A percentile compares a stretch with the other conserved stretches of the same genome.
These are phyloP conservation scores for Yamadazyma phyllophila DNA, from an alignment of 805 yeast genomes.

Conservation along the genomic window DNA sequence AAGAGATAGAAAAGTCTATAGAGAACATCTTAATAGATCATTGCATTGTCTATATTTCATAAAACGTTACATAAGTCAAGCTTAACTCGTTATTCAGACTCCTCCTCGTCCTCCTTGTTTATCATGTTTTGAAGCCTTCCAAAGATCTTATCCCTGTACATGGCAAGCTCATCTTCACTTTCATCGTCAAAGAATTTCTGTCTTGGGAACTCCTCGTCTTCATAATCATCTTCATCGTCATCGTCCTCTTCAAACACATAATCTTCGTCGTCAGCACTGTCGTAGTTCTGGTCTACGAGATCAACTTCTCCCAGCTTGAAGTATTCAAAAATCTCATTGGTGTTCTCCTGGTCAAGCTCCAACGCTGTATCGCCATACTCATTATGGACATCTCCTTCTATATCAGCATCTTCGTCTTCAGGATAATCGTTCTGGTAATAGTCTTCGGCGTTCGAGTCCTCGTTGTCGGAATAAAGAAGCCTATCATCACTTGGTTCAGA, in stretches of 20 bases:
- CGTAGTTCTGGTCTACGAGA: slow-evolving; percentile 8
- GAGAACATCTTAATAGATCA: no score
- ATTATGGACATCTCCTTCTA: slow-evolving; percentile 14
- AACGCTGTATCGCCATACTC: slow-evolving; percentile 18
- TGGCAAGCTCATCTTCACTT: slow-evolving; percentile 57
- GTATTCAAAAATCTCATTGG: slow-evolving; percentile 14
- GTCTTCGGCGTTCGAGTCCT: slow-evolving; percentile 88
- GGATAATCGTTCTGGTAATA: slow-evolving; percentile 93
- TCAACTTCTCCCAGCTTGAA: slow-evolving; percentile 8
- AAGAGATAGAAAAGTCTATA: not conserved
- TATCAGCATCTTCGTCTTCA: slow-evolving; percentile 75
- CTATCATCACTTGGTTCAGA: slow-evolving; percentile 39
- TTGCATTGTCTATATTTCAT: no score
- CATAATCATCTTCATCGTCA: slow-evolving; percentile 63
- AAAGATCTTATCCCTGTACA: slow-evolving; percentile 62
- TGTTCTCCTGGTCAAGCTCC: slow-evolving; percentile 25
- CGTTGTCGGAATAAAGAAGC: slow-evolving; percentile 57
- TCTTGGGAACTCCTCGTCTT: slow-evolving; percentile 31
- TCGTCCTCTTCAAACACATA: slow-evolving; percentile 29
- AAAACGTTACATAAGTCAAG: no score
- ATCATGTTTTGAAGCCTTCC: slow-evolving; percentile 57
- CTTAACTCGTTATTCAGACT: no score
- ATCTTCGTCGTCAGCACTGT: slow-evolving; percentile 15
- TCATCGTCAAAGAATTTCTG: slow-evolving; percentile 58
- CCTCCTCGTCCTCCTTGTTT: slow-evolving; percentile 24